Evolutionary conservation across 129 eudicot genomes (phyloP).

Genomic region (Flaveria bidentis): DNA sequence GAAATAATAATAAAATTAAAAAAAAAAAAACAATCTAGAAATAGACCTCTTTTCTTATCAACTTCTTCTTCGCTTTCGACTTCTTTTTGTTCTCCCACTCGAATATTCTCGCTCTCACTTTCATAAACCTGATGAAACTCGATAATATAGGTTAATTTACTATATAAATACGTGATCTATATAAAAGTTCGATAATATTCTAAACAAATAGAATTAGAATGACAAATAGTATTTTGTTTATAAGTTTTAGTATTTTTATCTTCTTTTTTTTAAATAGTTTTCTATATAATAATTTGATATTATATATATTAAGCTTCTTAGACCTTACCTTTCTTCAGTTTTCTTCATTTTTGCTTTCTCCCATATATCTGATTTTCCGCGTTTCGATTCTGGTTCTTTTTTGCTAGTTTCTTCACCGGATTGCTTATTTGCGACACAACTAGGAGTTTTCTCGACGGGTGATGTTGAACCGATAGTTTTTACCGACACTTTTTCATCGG

Average conservation of each 20-base stretch:
- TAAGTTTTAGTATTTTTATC: too few relatives aligned
- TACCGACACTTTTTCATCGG: constrained; percentile 11
- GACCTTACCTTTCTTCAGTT: constrained; percentile 48
- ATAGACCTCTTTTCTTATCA: constrained; percentile 54
- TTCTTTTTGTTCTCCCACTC: constrained; percentile 74
- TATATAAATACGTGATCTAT: too few relatives aligned
- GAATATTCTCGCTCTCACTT: constrained; percentile 45
- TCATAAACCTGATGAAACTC: constrained; percentile 47
- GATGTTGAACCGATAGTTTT: constrained; percentile 24
- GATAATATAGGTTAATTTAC: not conserved
- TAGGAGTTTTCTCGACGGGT: constrained; percentile 35
- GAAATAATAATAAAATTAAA: not conserved
- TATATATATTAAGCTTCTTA: not conserved
- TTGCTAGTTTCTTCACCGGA: constrained; percentile 4
- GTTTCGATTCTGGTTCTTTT: constrained; percentile 36
- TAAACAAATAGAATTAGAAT: too few relatives aligned
- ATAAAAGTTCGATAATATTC: not conserved
- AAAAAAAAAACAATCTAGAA: not conserved
- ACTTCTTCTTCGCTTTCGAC: constrained; percentile 51
- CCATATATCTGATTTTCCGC: constrained; percentile 57
- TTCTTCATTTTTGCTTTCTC: constrained; percentile 57
- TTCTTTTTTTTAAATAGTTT: too few relatives aligned
- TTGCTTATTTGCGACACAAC: constrained; percentile 32
- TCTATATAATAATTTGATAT: too few relatives aligned
- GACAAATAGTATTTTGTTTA: too few relatives aligned